Percentiles rank a stretch among this genome's conserved stretches.
These are phyloP conservation scores for Barnettozyma pratensis DNA, from an alignment of 805 yeast genomes.

Conservation along the genomic window DNA sequence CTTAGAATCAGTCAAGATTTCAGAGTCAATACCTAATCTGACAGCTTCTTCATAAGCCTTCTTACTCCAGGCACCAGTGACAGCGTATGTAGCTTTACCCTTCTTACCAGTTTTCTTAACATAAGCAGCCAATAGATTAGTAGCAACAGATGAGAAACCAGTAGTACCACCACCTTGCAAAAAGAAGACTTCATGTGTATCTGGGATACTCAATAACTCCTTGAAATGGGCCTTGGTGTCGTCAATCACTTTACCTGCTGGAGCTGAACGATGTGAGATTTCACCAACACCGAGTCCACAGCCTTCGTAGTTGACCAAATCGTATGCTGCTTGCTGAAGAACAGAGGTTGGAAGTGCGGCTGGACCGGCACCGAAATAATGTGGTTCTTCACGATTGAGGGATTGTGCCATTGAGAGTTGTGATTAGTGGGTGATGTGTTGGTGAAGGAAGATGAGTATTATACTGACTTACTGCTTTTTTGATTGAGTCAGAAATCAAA, in stretches of 20 bases:
- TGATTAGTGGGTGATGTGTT: slow-evolving; percentile 40
- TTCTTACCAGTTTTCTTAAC: slow-evolving; percentile 66
- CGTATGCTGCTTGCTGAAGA: slow-evolving; percentile 81
- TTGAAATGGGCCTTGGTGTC: slow-evolving; percentile 64
- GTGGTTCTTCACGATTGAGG: slow-evolving; percentile 62
- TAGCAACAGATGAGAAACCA: slow-evolving; percentile 84
- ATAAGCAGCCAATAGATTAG: slow-evolving; percentile 73
- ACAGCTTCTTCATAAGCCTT: slow-evolving; percentile 84
- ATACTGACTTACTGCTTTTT: slow-evolving; percentile 45
- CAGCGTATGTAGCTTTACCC: slow-evolving; percentile 80
- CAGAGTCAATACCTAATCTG: slow-evolving; percentile 74
- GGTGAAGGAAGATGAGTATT: neutral
- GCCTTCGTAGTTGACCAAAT: slow-evolving; percentile 65
- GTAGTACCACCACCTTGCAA: slow-evolving; percentile 98
- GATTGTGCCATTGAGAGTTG: slow-evolving; percentile 21
- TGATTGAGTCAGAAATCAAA: slow-evolving; percentile 23
- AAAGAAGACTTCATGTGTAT: slow-evolving; percentile 90
- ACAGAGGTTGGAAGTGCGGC: slow-evolving; percentile 84
- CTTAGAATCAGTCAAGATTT: slow-evolving; percentile 63
- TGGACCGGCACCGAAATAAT: slow-evolving; percentile 98
- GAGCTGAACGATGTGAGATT: slow-evolving; percentile 88
- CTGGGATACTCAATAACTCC: slow-evolving; percentile 71
- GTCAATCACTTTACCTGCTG: slow-evolving; percentile 73
- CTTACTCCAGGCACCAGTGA: slow-evolving; percentile 93
- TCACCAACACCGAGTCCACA: slow-evolving; percentile 90